Evolutionary conservation across 495 filamentous ascomycete species (phyloP), one percentile per base, ranked within the genome.

Genomic region (Penicillium turbatum): DNA sequence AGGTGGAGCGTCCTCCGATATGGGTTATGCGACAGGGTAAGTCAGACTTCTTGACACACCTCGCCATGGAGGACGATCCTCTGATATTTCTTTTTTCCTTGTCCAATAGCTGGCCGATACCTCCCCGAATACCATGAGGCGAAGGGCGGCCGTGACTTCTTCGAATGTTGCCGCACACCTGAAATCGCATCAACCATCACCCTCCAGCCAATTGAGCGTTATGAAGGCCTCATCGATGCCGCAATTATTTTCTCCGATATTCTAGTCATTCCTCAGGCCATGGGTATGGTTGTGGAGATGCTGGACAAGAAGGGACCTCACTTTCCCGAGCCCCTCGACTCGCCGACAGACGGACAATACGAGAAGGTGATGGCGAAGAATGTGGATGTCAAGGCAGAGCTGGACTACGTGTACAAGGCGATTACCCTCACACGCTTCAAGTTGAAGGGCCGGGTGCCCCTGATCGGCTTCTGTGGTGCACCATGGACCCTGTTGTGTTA

Each of bases 171-270:
- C 69, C 90, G 93, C 24, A 79, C 83, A 62, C 91, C 95, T 48
- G 92, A 97, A 74, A 81, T 97, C 53, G 87, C 95, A 45, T 97
- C 89, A 5, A 90, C 85, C 16, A 72, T 98, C 53, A 98, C 93
- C 1, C 75, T 98, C 26, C 93, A 97, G 67, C 93, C 93, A 54
- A 84, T 98, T 64, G 90, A 96, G 44, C 90, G 91, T 35, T 98
- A 85, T 69, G 84, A 79, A 15, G 91, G 89, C 31, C 83, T 97
- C 40, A 85, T 98, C 57, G 93, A 98, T 71, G 95, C 93, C 13
- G 91, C 93, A 30, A 98, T 98, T 61, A 98, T 98, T 67, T 98
- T 98, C 81, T 95, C 89, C 12, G 93, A 98, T 70, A 98, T 98
- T 59, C 81, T 98, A 36, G 93, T 98, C 51, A 91, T 98, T 59